These are phyloP conservation scores for Corylus americana DNA, from an alignment of 306 rosid genomes.

Conservation along the genomic window DNA sequence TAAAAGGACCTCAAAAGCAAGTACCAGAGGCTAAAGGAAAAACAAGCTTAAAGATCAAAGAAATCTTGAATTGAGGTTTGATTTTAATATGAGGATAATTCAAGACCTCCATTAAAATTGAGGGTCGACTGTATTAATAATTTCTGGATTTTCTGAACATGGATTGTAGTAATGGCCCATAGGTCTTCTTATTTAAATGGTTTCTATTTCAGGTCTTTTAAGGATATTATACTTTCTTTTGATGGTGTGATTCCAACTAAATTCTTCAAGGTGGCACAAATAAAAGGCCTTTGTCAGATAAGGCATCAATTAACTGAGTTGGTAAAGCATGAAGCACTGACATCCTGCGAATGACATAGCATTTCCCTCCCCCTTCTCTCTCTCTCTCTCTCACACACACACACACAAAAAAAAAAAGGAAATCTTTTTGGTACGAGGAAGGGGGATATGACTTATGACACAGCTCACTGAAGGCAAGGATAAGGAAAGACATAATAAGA, in stretches of 20 bases:
- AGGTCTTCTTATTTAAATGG: too few species aligned
- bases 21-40: background rate
- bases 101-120: background rate
- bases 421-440: too few species aligned
- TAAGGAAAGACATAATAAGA: background rate
- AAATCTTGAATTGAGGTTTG: background rate
- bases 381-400: background rate
- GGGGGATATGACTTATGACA: too few species aligned
- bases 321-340: too few species aligned
- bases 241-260: background rate
- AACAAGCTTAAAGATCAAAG: background rate
- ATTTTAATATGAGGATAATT: background rate
- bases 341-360: too few species aligned
- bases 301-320: too few species aligned
- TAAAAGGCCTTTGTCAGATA: background rate
- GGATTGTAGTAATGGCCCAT: too few species aligned
- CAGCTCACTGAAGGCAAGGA: background rate
- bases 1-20: background rate
- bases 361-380: too few species aligned
- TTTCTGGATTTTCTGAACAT: too few species aligned
- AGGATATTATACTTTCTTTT: background rate
- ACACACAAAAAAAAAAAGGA: background rate
- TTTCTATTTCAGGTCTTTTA: background rate
- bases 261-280: background rate
- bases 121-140: background rate